Percentiles rank a stretch among this genome's conserved stretches.
These are phyloP conservation scores for Epichloe hybrida DNA, from an alignment of 2,329 filamentous ascomycete species.

Conservation along the genomic window DNA sequence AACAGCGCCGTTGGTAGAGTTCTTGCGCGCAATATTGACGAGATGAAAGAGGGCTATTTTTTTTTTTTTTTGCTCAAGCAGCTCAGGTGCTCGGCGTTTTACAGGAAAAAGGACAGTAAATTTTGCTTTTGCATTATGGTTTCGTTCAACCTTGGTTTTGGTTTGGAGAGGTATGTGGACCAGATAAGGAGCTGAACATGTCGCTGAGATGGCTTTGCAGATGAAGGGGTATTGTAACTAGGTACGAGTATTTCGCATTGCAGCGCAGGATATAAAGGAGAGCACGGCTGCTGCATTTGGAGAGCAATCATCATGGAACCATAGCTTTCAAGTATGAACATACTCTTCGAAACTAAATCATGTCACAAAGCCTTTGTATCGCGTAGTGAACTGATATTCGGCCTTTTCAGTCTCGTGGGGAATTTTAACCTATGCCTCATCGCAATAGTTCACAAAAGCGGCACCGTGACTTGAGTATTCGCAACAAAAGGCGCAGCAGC, in stretches of 20 bases:
- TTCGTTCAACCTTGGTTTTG: background rate
- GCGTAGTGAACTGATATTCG: too few species aligned
- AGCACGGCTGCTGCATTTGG: background rate
- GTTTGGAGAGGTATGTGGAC: background rate
- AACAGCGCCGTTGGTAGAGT: background rate
- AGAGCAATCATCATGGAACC: too few species aligned
- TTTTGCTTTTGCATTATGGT: background rate
- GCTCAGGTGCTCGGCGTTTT: slow-evolving; percentile 6
- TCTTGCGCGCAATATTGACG: background rate
- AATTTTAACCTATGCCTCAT: too few species aligned
- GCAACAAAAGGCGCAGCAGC: too few species aligned
- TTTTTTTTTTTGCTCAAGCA: background rate
- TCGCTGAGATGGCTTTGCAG: background rate
- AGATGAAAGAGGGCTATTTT: background rate
- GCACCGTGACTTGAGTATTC: too few species aligned
- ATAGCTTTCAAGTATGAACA: too few species aligned
- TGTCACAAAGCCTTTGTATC: too few species aligned
- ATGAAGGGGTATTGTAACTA: background rate
- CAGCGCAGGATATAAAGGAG: background rate
- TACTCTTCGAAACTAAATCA: too few species aligned
- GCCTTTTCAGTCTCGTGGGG: too few species aligned
- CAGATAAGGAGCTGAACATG: background rate
- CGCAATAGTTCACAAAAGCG: too few species aligned
- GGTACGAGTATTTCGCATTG: background rate
- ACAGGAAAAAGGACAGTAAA: background rate